A percentile compares a stretch with the other conserved stretches of the same genome.
phyloP scores from a whole-genome alignment of 2,329 filamentous ascomycete genomes.

The Dryadomyces quercus-mongolicae region DNA sequence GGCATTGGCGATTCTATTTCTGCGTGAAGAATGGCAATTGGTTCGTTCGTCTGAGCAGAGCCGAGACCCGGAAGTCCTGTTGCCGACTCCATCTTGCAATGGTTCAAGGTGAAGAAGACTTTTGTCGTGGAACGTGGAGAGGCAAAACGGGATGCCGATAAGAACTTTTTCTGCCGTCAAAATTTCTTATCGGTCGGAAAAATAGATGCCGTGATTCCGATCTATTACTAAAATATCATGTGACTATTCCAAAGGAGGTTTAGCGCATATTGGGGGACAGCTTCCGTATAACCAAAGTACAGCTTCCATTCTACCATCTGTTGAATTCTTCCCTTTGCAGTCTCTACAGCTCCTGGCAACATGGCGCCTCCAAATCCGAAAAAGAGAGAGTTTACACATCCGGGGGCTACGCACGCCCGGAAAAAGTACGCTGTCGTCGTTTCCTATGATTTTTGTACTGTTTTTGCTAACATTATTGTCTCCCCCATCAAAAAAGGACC shows the following conservation, averaged over 20 bases:
- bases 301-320: neutral
- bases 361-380: constrained; percentile 26
- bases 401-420: constrained; percentile 35
- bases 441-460: neutral
- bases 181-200: constrained; percentile 10
- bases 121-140: neutral
- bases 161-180: constrained; percentile 10
- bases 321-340: neutral
- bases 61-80: neutral
- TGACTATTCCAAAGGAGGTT: neutral
- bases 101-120: neutral
- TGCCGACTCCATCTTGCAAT: neutral
- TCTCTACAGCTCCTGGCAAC: constrained; percentile 9
- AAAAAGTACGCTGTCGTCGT: constrained; percentile 28
- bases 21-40: neutral
- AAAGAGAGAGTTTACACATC: constrained; percentile 31
- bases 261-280: neutral
- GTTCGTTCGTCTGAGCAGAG: neutral
- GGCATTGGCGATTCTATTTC: neutral
- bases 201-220: neutral
- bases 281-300: neutral
- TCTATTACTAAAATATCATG: neutral
- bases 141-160: constrained; percentile 5
- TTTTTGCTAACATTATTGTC: neutral
- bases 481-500: constrained; percentile 20